A percentile compares a stretch with the other conserved stretches of the same genome.
These are phyloP conservation scores for Capronia epimyces DNA, from an alignment of 2,329 filamentous ascomycete genomes.

Conservation along the genomic window DNA sequence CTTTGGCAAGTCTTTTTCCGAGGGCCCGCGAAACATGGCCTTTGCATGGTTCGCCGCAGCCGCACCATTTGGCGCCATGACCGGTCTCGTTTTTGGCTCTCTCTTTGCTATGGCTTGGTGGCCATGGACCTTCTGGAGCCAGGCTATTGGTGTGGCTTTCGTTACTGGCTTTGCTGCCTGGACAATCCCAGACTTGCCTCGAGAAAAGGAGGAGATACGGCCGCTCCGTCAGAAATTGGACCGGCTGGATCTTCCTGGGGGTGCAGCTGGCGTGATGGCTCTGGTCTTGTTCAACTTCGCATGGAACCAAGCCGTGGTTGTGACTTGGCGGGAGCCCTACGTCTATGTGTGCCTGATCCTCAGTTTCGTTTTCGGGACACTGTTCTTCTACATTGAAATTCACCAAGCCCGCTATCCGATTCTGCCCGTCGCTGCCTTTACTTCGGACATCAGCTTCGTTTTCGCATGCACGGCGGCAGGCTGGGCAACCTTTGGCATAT, in stretches of 20 bases:
- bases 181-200: slow-evolving; percentile 38
- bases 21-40: slow-evolving; percentile 43
- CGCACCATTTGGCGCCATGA: slow-evolving; percentile 40
- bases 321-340: slow-evolving; percentile 45
- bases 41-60: slow-evolving; percentile 47
- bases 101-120: slow-evolving; percentile 45
- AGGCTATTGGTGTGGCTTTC: slow-evolving; percentile 38
- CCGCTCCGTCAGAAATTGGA: slow-evolving; percentile 33
- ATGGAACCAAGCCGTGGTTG: slow-evolving; percentile 49
- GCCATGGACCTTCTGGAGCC: slow-evolving; percentile 49
- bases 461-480: slow-evolving; percentile 39
- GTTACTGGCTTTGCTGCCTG: slow-evolving; percentile 35
- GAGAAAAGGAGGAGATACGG: slow-evolving; percentile 28
- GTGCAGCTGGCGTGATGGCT: slow-evolving; percentile 40
- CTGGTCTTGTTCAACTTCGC: slow-evolving; percentile 53
- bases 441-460: slow-evolving; percentile 12
- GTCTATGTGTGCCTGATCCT: slow-evolving; percentile 44
- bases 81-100: slow-evolving; percentile 37
- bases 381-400: slow-evolving; percentile 45
- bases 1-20: slow-evolving; percentile 37
- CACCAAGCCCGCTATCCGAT: slow-evolving; percentile 38
- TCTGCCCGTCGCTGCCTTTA: slow-evolving; percentile 45
- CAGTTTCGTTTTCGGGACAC: slow-evolving; percentile 42
- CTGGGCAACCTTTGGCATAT: slow-evolving; percentile 40
- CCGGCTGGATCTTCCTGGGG: slow-evolving; percentile 39